phyloP scores from a whole-genome alignment of 257 asterid genomes.

The Voacanga thouarsii region DNA sequence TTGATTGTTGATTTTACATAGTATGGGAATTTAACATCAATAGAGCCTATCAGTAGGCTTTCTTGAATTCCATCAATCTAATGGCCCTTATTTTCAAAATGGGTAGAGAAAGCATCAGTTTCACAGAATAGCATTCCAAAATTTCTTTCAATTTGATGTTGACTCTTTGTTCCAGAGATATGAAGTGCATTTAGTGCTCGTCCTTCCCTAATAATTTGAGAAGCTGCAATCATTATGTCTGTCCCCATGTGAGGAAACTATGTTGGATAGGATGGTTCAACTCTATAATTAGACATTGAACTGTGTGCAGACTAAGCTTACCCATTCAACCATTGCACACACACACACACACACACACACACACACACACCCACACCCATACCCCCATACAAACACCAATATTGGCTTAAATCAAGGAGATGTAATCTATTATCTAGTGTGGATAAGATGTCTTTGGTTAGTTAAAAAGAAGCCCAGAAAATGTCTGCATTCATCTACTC shows the following conservation, averaged over 20 bases:
- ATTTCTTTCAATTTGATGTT: background rate
- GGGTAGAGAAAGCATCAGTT: background rate
- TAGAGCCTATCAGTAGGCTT: too few relatives aligned
- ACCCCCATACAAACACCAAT: too few relatives aligned
- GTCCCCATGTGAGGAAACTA: background rate
- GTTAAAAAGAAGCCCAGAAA: background rate
- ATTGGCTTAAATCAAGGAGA: too few relatives aligned
- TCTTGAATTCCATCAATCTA: background rate
- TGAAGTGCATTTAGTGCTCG: background rate
- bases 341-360: too few relatives aligned
- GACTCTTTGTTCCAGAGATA: background rate
- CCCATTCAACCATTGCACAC: too few relatives aligned
- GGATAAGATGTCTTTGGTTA: background rate
- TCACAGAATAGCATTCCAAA: background rate
- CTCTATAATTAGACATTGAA: background rate
- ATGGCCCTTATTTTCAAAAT: background rate
- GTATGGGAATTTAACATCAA: too few relatives aligned
- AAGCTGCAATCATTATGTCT: background rate
- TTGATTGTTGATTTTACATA: background rate
- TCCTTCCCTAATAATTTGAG: background rate
- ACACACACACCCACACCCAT: too few relatives aligned
- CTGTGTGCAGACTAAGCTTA: background rate
- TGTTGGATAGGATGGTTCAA: background rate
- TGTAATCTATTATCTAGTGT: background rate
- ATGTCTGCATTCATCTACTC: background rate